Conservation (phyloP, 306 rosid genomes). For the Morella rubra region DNA sequence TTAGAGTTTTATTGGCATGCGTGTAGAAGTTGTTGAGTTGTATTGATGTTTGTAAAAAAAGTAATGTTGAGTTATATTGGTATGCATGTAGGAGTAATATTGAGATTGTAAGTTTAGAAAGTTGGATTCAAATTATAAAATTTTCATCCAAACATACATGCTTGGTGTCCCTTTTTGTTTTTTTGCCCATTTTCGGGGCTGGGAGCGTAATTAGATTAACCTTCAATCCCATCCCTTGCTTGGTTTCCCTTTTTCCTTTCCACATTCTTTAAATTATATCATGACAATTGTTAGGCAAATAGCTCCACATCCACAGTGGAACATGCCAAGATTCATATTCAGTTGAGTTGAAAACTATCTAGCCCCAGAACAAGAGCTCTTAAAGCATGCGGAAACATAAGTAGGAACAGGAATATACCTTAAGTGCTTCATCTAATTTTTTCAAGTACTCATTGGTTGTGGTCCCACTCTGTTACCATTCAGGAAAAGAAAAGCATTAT, state of each 20-base stretch:
- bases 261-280: not conserved
- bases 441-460: slow-evolving; percentile 63
- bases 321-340: not conserved
- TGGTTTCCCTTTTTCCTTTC: too few species aligned
- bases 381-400: slow-evolving; percentile 8
- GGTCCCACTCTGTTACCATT: slow-evolving; percentile 72
- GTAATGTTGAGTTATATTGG: too few species aligned
- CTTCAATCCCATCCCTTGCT: too few species aligned
- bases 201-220: too few species aligned
- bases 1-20: too few species aligned
- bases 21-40: too few species aligned
- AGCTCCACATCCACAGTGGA: not conserved
- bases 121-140: too few species aligned
- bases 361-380: not conserved
- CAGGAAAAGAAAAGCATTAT: slow-evolving; percentile 11
- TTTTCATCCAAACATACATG: too few species aligned
- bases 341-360: not conserved
- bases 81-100: too few species aligned
- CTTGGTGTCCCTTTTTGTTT: too few species aligned
- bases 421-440: slow-evolving; percentile 78
- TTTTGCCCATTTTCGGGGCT: not conserved
- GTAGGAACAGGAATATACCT: slow-evolving; percentile 42
- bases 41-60: too few species aligned
- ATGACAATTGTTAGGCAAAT: not conserved
- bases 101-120: too few species aligned